Percentiles rank a stretch among this genome's conserved stretches.
Evolutionary conservation across 2,329 filamentous ascomycete genomes (phyloP).

Genomic region (Knufia petricola): DNA sequence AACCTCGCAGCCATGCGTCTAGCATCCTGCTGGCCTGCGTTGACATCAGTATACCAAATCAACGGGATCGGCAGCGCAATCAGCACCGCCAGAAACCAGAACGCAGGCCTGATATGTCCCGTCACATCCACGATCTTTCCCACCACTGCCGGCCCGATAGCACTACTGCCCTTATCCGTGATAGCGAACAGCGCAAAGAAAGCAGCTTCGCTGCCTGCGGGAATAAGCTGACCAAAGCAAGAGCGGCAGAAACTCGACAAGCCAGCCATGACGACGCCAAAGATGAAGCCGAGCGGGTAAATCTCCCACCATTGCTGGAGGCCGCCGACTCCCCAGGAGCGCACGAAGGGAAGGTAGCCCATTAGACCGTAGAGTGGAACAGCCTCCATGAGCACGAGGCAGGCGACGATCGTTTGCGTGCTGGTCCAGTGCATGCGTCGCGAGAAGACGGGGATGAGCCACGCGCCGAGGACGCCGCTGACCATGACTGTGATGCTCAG

Average conservation of each 20-base stretch:
- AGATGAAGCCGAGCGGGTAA: constrained; percentile 76
- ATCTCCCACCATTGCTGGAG: constrained; percentile 88
- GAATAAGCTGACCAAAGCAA: constrained; percentile 79
- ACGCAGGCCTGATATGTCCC: constrained; percentile 67
- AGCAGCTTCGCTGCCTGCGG: constrained; percentile 78
- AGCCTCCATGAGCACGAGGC: constrained; percentile 76
- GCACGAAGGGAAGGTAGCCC: constrained; percentile 70
- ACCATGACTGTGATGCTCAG: constrained; percentile 82
- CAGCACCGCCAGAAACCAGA: constrained; percentile 78
- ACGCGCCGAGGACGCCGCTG: constrained; percentile 71
- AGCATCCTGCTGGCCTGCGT: constrained; percentile 28
- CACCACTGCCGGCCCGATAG: constrained; percentile 84
- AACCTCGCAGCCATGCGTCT: constrained; percentile 27
- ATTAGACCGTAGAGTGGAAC: constrained; percentile 81
- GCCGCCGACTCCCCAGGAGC: constrained; percentile 62
- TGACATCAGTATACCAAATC: constrained; percentile 58
- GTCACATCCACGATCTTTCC: constrained; percentile 74
- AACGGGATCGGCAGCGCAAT: constrained; percentile 71
- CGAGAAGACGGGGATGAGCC: constrained; percentile 72
- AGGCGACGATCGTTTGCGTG: constrained; percentile 77
- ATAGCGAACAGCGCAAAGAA: constrained; percentile 93
- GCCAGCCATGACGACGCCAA: constrained; percentile 79
- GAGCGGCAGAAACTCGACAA: constrained; percentile 78
- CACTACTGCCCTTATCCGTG: constrained; percentile 82
- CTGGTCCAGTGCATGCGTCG: constrained; percentile 57